Evolutionary conservation across 2,329 filamentous ascomycete genomes (phyloP).

Genomic region (Parastagonospora avenae): DNA sequence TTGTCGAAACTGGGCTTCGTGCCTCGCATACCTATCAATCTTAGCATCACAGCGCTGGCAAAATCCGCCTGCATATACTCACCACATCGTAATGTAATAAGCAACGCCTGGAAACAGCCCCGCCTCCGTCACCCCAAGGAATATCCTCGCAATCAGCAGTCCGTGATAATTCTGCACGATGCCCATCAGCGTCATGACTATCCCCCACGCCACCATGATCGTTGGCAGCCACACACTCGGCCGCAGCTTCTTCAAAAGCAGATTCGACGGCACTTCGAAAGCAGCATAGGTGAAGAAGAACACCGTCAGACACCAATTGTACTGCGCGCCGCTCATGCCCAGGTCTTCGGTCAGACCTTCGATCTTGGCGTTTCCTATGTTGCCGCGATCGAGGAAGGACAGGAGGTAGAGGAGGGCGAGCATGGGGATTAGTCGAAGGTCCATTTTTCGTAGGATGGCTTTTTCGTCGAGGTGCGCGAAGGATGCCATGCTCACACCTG

Average conservation of each 20-base stretch:
- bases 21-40: conserved; percentile 55
- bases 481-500: conserved; percentile 30
- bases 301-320: conserved; percentile 67
- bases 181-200: conserved; percentile 57
- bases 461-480: conserved; percentile 48
- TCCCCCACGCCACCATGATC: conserved; percentile 58
- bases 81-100: conserved; percentile 66
- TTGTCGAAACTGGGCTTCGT: conserved; percentile 63
- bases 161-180: conserved; percentile 54
- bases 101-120: conserved; percentile 46
- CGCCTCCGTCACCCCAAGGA: conserved; percentile 49
- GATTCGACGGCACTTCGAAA: conserved; percentile 62
- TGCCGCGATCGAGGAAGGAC: conserved; percentile 42
- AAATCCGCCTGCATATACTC: too few species aligned
- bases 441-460: conserved; percentile 48
- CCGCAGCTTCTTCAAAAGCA: conserved; percentile 64
- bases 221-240: conserved; percentile 51
- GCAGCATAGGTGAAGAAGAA: conserved; percentile 64
- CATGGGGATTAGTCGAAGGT: conserved; percentile 47
- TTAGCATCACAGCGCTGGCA: too few species aligned
- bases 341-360: conserved; percentile 37
- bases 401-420: conserved; percentile 47
- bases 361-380: conserved; percentile 53
- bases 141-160: conserved; percentile 52
- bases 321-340: conserved; percentile 59